These are phyloP conservation scores for Quercus parvula DNA, from an alignment of 306 rosid species.

Conservation along the genomic window DNA sequence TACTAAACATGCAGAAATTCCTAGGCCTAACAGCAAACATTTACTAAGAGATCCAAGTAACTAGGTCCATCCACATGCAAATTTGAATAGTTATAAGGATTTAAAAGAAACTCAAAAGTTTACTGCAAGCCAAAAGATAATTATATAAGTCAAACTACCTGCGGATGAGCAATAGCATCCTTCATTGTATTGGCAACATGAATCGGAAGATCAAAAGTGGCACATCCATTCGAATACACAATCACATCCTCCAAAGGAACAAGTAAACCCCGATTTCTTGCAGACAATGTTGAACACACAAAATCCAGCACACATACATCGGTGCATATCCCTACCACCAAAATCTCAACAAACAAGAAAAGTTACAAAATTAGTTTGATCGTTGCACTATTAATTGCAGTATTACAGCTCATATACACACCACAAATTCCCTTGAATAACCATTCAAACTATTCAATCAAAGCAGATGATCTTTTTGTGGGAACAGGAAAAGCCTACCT, in stretches of 20 bases:
- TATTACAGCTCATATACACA: neutral
- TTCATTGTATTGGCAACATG: constrained; percentile 55
- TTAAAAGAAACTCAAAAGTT: neutral
- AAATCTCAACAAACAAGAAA: constrained; percentile 45
- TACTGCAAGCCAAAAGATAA: neutral
- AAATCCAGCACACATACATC: constrained; percentile 91
- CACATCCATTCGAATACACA: constrained; percentile 73
- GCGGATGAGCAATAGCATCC: constrained; percentile 76
- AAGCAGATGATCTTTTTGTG: neutral
- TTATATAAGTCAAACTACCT: constrained; percentile 42
- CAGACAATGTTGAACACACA: constrained; percentile 61
- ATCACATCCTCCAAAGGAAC: constrained; percentile 78
- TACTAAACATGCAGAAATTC: neutral
- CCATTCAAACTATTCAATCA: constrained; percentile 4
- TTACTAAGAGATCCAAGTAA: neutral
- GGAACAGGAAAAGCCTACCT: constrained; percentile 38
- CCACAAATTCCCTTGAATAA: neutral
- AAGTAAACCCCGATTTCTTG: constrained; percentile 67
- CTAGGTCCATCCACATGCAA: neutral
- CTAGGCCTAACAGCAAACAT: neutral
- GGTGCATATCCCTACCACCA: constrained; percentile 87
- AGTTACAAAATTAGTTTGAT: constrained; percentile 12
- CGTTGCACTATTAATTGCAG: neutral
- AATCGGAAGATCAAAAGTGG: constrained; percentile 73
- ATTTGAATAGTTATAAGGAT: neutral